Base-by-base conservation (phyloP, 192 early-diverging fungal genomes). In the Haplosporangium gracile region DNA sequence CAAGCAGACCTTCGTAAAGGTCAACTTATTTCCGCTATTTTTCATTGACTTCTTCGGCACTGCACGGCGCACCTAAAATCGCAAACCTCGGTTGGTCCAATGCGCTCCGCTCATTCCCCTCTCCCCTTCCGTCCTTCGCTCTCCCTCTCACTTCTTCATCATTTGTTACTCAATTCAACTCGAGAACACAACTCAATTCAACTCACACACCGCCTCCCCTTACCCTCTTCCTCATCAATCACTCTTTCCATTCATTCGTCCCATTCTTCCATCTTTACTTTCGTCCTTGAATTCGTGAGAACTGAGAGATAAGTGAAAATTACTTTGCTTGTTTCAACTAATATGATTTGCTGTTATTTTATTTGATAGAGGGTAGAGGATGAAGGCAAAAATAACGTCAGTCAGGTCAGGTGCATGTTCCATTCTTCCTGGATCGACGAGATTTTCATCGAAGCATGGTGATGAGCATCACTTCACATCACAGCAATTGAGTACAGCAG, bases 401-500 rank as follows among this genome's bases (percentile, higher is more conserved):
- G 55, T 26, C 22, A 24, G n/a, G 60, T 65, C 60, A 65, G 60
- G 29, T 65, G 60, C 60, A 65, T 65, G 60, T 65, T 34, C 60
- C 60, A 32, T 29, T 32, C 26, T 65, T 65, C 29, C 26, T 65
- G 60, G 60, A 65, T 65, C 60, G 60, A 65, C 60, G 13, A 11
- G 60, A 65, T 65, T 65, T 65, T 65, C 60, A 65, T 65, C 15
- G 29, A 65, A 65, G 43, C 60, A 65, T 13, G 60, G 4, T 57
- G 26, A 63, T 20, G n/a, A 63, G n/a, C n/a, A 29, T 6, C 29
- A 29, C 10, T 32, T 3, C 20, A 51, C 49, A 51, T 51, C 47
- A 13, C 26, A 4, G 11, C 11, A 29, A 65, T 65, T n/a, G 26
- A 65, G 26, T 65, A 36, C 36, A 36, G 36, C 2, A 32, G 1